Evolutionary conservation across 192 early-diverging fungal genomes (phyloP).

Genomic region (Backusella macrospora): DNA sequence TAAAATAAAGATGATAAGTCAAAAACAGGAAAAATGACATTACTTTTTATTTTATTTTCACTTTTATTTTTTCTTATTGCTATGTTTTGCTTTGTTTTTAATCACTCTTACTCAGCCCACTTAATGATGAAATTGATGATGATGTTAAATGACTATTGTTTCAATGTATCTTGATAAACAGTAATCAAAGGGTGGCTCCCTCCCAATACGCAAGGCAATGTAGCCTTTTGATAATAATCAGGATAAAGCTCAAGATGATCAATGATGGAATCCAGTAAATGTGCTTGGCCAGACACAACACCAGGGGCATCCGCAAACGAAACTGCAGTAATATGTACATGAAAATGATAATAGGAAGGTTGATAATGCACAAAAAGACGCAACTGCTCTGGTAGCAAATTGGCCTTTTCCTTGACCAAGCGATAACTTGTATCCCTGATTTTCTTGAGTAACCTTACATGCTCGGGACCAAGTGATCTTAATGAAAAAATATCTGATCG

Average conservation of each 20-base stretch:
- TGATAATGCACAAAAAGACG: slow-evolving; percentile 80
- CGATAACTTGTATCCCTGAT: slow-evolving; percentile 53
- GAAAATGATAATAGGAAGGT: slow-evolving; percentile 84
- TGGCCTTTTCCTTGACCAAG: slow-evolving; percentile 49
- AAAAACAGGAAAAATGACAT: background rate
- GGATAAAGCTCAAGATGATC: slow-evolving; percentile 28
- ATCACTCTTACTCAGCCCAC: slow-evolving; percentile 1
- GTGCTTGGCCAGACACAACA: slow-evolving; percentile 64
- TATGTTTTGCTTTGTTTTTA: background rate
- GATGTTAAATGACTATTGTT: background rate
- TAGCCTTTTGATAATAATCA: slow-evolving; percentile 68
- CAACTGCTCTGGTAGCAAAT: slow-evolving; percentile 59
- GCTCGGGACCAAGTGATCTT: slow-evolving; percentile 56
- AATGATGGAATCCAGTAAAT: slow-evolving; percentile 71
- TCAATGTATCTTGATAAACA: slow-evolving; percentile 19
- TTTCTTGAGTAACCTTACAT: slow-evolving; percentile 66
- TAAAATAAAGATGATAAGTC: background rate
- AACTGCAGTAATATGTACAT: slow-evolving; percentile 76
- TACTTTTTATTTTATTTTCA: background rate
- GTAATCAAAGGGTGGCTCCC: slow-evolving; percentile 32
- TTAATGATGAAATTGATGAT: background rate
- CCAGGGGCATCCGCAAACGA: slow-evolving; percentile 56
- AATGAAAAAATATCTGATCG: slow-evolving; percentile 60
- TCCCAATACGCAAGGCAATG: slow-evolving; percentile 63
- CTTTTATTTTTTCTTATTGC: background rate